Conservation (phyloP, 2,329 filamentous ascomycete genomes). For the Fusarium camptoceras region DNA sequence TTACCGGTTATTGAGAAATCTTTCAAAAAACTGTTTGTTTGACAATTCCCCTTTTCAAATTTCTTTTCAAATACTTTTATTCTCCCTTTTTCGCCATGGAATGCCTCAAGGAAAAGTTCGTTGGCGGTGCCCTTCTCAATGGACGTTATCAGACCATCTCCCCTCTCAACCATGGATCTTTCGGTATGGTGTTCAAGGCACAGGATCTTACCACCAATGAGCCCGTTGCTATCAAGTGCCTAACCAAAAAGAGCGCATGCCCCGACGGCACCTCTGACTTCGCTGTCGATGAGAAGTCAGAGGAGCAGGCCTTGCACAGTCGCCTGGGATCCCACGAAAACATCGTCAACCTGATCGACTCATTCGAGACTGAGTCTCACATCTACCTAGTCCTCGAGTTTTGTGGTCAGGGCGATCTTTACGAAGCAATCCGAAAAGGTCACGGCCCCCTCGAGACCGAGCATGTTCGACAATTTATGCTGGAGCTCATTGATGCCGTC, state of each 20-base stretch:
- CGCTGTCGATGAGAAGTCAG: constrained; percentile 83
- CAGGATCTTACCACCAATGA: constrained; percentile 81
- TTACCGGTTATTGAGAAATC: constrained; percentile 36
- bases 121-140: constrained; percentile 81
- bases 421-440: constrained; percentile 92
- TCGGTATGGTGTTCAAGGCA: constrained; percentile 97
- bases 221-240: constrained; percentile 93
- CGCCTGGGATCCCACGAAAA: constrained; percentile 85
- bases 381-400: constrained; percentile 94
- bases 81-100: constrained; percentile 66
- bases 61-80: constrained; percentile 32
- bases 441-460: constrained; percentile 93
- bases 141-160: constrained; percentile 92
- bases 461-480: constrained; percentile 97
- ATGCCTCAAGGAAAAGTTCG: constrained; percentile 87
- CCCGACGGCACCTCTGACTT: constrained; percentile 71
- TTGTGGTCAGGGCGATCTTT: constrained; percentile 93
- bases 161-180: constrained; percentile 97
- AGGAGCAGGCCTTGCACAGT: constrained; percentile 83
- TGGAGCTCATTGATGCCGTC: constrained; percentile 90
- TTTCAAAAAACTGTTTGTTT: constrained; percentile 47
- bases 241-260: constrained; percentile 82
- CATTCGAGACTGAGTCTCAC: constrained; percentile 92
- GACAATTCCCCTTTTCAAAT: constrained; percentile 44
- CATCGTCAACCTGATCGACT: constrained; percentile 91